Evolutionary conservation across 2,329 filamentous ascomycete genomes (phyloP).

Genomic region (Samsoniella hepiali): DNA sequence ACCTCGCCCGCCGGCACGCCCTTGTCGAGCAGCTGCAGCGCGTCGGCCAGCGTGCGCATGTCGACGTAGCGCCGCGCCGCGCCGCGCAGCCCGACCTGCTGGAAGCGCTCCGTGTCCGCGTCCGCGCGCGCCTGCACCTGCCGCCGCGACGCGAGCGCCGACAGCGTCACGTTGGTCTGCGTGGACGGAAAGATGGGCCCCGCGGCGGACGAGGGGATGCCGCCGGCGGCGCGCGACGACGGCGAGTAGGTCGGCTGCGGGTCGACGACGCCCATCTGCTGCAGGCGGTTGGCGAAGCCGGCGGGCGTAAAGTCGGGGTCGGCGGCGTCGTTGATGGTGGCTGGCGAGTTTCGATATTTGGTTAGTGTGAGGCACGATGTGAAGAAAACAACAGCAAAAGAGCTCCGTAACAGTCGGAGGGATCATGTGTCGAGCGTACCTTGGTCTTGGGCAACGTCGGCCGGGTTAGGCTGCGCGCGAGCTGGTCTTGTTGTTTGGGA

Average conservation of each 20-base stretch:
- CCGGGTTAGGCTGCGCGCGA: slow-evolving; percentile 17
- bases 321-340: slow-evolving; percentile 38
- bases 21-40: slow-evolving; percentile 41
- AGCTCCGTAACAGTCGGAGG: not conserved
- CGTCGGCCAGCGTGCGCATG: slow-evolving; percentile 45
- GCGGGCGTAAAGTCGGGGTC: slow-evolving; percentile 41
- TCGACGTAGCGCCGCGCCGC: slow-evolving; percentile 46
- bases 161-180: slow-evolving; percentile 43
- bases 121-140: slow-evolving; percentile 42
- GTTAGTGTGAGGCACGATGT: not conserved
- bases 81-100: slow-evolving; percentile 27
- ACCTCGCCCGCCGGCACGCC: slow-evolving; percentile 41
- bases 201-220: slow-evolving; percentile 22
- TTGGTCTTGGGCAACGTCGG: slow-evolving; percentile 21
- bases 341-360: slow-evolving; percentile 25
- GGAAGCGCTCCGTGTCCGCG: slow-evolving; percentile 41
- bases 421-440: not conserved
- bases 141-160: slow-evolving; percentile 47
- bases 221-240: slow-evolving; percentile 43
- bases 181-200: slow-evolving; percentile 30
- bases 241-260: slow-evolving; percentile 53
- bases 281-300: slow-evolving; percentile 51
- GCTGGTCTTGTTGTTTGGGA: slow-evolving; percentile 15
- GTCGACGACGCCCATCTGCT: slow-evolving; percentile 52
- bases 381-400: no score